Percentiles rank a stretch among this genome's conserved stretches.
phyloP scores from a whole-genome alignment of 495 filamentous ascomycete genomes.

The Neurospora hispaniola region DNA sequence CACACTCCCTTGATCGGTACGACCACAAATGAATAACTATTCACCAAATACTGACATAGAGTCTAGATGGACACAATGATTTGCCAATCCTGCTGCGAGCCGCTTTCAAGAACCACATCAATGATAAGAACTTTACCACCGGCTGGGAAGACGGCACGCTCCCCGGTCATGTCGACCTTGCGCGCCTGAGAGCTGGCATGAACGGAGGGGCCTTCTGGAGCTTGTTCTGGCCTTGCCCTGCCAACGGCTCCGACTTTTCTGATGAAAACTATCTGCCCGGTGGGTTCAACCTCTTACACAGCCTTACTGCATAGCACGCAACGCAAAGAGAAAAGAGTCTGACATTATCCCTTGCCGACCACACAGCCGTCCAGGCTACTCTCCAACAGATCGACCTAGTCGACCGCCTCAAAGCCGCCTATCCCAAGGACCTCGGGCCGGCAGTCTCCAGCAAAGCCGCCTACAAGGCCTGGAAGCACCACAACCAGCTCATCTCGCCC shows the following conservation, averaged over 20 bases:
- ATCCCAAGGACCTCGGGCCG: constrained; percentile 60
- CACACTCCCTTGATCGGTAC: constrained; percentile 74
- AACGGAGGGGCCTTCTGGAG: constrained; percentile 85
- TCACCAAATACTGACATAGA: constrained; percentile 1
- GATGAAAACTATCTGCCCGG: constrained; percentile 53
- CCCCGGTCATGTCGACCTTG: constrained; percentile 67
- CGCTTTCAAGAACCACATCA: constrained; percentile 68
- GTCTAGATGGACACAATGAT: constrained; percentile 84
- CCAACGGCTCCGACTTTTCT: constrained; percentile 59
- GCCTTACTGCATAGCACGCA: not conserved
- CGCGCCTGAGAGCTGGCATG: constrained; percentile 45
- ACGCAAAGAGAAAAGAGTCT: not conserved
- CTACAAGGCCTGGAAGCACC: constrained; percentile 42
- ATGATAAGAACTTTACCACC: constrained; percentile 57
- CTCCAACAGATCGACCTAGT: constrained; percentile 79
- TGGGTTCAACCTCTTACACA: constrained; percentile 8
- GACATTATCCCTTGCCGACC: not conserved
- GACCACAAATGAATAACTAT: not conserved
- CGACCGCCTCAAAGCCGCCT: constrained; percentile 52
- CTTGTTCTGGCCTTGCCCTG: constrained; percentile 69
- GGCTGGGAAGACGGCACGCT: constrained; percentile 59
- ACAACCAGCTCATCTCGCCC: constrained; percentile 51
- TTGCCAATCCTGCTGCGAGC: constrained; percentile 61
- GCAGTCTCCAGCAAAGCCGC: constrained; percentile 45
- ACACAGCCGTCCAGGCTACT: constrained; percentile 49